Evolutionary conservation across 306 rosid genomes (phyloP), one percentile per base, ranked within the genome.

Genomic region (Vigna unguiculata): DNA sequence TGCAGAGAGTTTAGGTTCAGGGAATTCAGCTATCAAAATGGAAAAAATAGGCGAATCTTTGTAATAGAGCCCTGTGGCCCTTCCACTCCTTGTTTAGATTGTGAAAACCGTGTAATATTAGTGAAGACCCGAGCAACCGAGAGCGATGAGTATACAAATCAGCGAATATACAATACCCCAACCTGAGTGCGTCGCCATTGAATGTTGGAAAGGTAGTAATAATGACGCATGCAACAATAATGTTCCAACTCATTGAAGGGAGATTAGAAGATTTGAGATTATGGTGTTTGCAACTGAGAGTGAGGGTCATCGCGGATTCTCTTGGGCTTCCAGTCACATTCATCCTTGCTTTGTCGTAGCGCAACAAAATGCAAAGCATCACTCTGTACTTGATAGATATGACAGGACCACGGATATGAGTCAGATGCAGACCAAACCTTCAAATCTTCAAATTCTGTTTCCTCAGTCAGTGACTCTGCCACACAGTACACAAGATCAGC

Each of bases 331-430:
- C 90, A 87, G 66, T 78, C 81, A 5, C 93, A 88, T 60, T 89
- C 96, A 86, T 90, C 97, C 83, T 87, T 89, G 83, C 30, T 77
- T 82, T 86, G 96, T 80, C 99, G 85, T 14, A 92, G 82, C 61
- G 96, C 91, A 70, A 90, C 85, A 63, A 92, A 92, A 80, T 90
- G 99, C 83, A 95, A 90, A 10, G 99, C 99, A 57, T 88, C 97
- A 28, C 97, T 92, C 72, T 81, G 86, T 60, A 89, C 90, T 86
- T 88, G 99, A 83, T 95, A 91, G n/a, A 95, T 77, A 80, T 90
- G 88, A 82, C 97, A 92, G 12, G 86, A 84, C 99, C 99, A 95
- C 13, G 99, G 99, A 77, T 92, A 95, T 0, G 99, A 81, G 65
- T 89, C 97, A 13, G 90, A 90, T 30, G 96, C 84, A 38, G 93